These are phyloP conservation scores for Cystobasidium sp. DNA, from an alignment of 1,284 basidiomycete genomes.

Conservation along the genomic window DNA sequence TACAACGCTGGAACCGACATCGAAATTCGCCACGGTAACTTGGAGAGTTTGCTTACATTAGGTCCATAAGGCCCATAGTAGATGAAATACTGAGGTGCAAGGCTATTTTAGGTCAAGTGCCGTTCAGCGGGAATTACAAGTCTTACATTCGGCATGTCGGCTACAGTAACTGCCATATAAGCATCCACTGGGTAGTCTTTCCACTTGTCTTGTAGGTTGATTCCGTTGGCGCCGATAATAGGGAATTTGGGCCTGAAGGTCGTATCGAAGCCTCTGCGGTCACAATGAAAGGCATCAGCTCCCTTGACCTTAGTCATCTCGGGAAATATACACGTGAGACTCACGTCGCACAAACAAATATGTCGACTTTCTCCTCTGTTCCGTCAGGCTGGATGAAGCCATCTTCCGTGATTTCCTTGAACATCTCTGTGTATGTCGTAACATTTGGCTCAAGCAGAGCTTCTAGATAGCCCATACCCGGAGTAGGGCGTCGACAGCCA, in stretches of 20 bases:
- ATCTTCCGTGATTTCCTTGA: constrained; percentile 48
- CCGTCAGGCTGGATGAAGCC: constrained; percentile 51
- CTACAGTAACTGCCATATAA: constrained; percentile 23
- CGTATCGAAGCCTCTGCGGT: constrained; percentile 23
- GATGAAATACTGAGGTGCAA: constrained; percentile 43
- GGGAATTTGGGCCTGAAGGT: constrained; percentile 31
- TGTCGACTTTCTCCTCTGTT: constrained; percentile 49
- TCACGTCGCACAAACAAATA: constrained; percentile 53
- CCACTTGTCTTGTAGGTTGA: constrained; percentile 37
- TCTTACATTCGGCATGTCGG: constrained; percentile 32
- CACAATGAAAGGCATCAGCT: not conserved
- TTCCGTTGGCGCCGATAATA: constrained; percentile 29
- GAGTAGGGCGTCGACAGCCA: constrained; percentile 30
- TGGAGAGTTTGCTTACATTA: constrained; percentile 22
- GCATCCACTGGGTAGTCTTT: constrained; percentile 39
- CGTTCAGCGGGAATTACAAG: not conserved
- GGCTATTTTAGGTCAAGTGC: not conserved
- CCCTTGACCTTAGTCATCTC: not conserved
- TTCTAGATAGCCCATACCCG: constrained; percentile 38
- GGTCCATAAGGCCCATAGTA: constrained; percentile 52
- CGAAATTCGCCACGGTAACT: not conserved
- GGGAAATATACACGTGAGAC: constrained; percentile 2
- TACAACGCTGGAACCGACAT: not conserved
- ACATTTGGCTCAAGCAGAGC: constrained; percentile 30
- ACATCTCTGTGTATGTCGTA: constrained; percentile 43